Conservation (phyloP, 1,139 yeast genomes). For the Candida sanyaensis region DNA sequence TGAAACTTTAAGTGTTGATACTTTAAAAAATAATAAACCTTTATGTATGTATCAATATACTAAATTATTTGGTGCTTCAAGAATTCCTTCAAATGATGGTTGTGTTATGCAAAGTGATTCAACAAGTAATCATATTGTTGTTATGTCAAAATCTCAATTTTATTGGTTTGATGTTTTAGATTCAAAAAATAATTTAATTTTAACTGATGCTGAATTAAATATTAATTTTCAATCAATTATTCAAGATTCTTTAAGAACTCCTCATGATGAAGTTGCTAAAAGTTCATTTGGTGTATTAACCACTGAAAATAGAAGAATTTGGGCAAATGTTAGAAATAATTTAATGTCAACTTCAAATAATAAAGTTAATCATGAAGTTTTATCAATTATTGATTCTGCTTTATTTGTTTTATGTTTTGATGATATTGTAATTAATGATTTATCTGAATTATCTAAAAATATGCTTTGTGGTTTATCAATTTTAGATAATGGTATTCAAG, state of each 20-base stretch:
- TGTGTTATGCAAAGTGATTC: conserved; percentile 84
- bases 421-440: conserved; percentile 66
- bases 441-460: conserved; percentile 72
- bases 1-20: conserved; percentile 75
- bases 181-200: conserved; percentile 62
- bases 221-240: conserved; percentile 75
- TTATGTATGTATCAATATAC: conserved; percentile 90
- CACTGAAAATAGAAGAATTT: conserved; percentile 80
- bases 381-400: conserved; percentile 76
- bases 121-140: conserved; percentile 76
- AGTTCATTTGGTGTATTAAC: conserved; percentile 88
- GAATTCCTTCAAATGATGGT: conserved; percentile 78
- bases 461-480: conserved; percentile 87
- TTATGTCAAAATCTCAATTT: conserved; percentile 83
- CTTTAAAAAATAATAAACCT: conserved; percentile 60
- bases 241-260: conserved; percentile 65
- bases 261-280: conserved; percentile 68
- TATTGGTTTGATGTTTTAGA: conserved; percentile 94
- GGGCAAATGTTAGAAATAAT: conserved; percentile 74
- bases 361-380: conserved; percentile 63
- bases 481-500: conserved; percentile 80
- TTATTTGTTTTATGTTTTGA: conserved; percentile 81
- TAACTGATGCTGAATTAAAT: conserved; percentile 73
- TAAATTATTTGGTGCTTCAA: conserved; percentile 79
- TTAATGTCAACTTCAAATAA: conserved; percentile 35